Evolutionary conservation across 208 protist genomes (phyloP).

Genomic region (Leptomonas seymouri): DNA sequence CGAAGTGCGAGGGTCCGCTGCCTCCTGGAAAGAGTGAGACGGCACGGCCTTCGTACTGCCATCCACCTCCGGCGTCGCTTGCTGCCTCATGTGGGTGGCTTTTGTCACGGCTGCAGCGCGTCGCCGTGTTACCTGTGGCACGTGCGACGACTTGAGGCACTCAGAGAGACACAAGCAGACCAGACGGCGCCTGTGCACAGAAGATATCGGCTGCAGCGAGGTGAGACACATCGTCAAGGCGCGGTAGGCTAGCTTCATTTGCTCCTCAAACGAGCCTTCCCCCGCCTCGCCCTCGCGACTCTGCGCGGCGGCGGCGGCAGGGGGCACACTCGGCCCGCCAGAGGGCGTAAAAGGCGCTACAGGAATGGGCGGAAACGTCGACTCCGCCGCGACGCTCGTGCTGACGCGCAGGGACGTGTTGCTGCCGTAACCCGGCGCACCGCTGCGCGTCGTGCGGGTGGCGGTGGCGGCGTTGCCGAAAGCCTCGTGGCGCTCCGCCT

Average conservation of each 20-base stretch:
- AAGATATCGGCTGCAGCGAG: constrained; percentile 35
- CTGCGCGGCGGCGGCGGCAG: neutral
- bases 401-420: neutral
- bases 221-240: constrained; percentile 39
- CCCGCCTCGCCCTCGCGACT: neutral
- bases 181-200: constrained; percentile 9
- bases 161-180: constrained; percentile 26
- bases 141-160: constrained; percentile 35
- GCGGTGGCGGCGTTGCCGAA: neutral
- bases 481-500: constrained; percentile 6
- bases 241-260: constrained; percentile 39
- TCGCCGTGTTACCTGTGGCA: constrained; percentile 6
- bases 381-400: neutral
- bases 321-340: neutral
- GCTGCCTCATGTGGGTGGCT: neutral
- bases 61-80: neutral
- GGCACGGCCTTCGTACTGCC: neutral
- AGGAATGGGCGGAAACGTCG: neutral
- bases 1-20: neutral
- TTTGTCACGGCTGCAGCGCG: neutral
- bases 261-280: constrained; percentile 10
- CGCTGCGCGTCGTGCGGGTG: neutral
- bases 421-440: too few relatives aligned
- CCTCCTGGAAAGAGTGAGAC: neutral
- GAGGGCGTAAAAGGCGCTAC: neutral